Evolutionary conservation across 768 basidiomycete genomes (phyloP).

Genomic region (Termitomyces eurrhizus): DNA sequence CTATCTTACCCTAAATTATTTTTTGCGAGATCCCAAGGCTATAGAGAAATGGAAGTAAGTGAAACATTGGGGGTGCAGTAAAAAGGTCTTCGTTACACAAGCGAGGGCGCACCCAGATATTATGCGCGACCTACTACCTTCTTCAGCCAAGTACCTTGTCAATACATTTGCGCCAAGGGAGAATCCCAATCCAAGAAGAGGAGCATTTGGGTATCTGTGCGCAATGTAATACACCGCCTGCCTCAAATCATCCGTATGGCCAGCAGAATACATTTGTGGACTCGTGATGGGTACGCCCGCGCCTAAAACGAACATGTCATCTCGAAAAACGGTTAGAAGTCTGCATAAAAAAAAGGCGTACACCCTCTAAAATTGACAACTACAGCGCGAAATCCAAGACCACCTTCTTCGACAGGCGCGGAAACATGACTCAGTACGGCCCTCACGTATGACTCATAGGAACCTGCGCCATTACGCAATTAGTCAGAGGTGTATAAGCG

Average conservation of each 20-base stretch:
- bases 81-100: slow-evolving; percentile 53
- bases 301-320: slow-evolving; percentile 38
- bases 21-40: slow-evolving; percentile 53
- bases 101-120: slow-evolving; percentile 64
- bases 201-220: slow-evolving; percentile 69
- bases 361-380: slow-evolving; percentile 94
- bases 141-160: slow-evolving; percentile 85
- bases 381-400: slow-evolving; percentile 84
- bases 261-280: slow-evolving; percentile 82
- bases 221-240: slow-evolving; percentile 76
- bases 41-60: slow-evolving; percentile 16
- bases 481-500: background rate
- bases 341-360: slow-evolving; percentile 31
- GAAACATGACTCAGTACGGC: slow-evolving; percentile 75
- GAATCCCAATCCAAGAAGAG: slow-evolving; percentile 85
- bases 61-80: background rate
- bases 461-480: slow-evolving; percentile 44
- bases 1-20: slow-evolving; percentile 43
- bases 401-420: slow-evolving; percentile 68
- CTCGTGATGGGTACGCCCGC: slow-evolving; percentile 83
- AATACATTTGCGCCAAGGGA: slow-evolving; percentile 92
- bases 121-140: slow-evolving; percentile 61
- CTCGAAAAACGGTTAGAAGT: slow-evolving; percentile 12
- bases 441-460: slow-evolving; percentile 87
- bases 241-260: slow-evolving; percentile 86